Percentiles rank a stretch among this genome's conserved stretches.
These are phyloP conservation scores for Herpetomonas muscarum DNA, from an alignment of 208 protist genomes.

Conservation along the genomic window DNA sequence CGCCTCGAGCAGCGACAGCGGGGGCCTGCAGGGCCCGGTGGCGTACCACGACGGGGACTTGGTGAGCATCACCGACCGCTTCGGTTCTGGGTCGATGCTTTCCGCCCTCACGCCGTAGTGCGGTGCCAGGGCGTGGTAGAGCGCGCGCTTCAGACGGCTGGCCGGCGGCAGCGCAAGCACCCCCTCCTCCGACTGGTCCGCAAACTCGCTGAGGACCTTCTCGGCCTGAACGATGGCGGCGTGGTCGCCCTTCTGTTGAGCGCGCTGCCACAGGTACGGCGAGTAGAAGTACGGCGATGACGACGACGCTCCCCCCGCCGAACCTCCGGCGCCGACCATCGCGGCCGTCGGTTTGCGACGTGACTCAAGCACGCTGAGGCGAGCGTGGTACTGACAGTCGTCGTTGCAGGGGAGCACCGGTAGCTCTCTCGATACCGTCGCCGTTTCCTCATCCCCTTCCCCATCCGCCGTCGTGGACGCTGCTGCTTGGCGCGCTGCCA, in stretches of 20 bases:
- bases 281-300: constrained; percentile 50
- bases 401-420: constrained; percentile 25
- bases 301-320: constrained; percentile 3
- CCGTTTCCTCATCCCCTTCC: constrained; percentile 1
- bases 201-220: constrained; percentile 39
- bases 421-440: neutral
- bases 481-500: neutral
- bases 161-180: constrained; percentile 37
- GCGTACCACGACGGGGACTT: neutral
- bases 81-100: constrained; percentile 42
- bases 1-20: neutral
- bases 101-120: constrained; percentile 63
- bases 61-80: constrained; percentile 48
- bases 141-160: constrained; percentile 30
- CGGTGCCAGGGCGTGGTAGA: constrained; percentile 49
- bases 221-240: constrained; percentile 33
- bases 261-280: constrained; percentile 47
- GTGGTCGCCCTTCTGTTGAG: constrained; percentile 8
- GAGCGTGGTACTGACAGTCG: constrained; percentile 25
- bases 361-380: constrained; percentile 16
- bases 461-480: neutral
- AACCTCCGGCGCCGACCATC: neutral
- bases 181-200: constrained; percentile 10
- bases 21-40: neutral
- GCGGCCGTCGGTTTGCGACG: constrained; percentile 13